Evolutionary conservation across 768 basidiomycete species (phyloP), one percentile per base, ranked within the genome.

Genomic region (Leccinum broughii): DNA sequence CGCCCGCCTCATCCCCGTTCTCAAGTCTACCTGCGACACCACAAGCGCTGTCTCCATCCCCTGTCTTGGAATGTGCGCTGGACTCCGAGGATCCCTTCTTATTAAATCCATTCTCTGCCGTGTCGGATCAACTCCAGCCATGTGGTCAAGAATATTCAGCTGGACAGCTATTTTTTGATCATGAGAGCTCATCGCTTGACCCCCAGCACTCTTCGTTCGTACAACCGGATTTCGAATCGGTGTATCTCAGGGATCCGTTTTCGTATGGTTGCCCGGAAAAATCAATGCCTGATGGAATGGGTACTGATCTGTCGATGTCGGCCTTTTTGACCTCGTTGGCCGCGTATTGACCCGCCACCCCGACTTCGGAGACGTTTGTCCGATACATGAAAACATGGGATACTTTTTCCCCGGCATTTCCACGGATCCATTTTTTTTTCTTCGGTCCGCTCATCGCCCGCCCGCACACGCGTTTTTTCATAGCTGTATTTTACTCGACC

Each of bases 1-100:
- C 76, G 9, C 73, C 77, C 20, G 14, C 60, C 50, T 77, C 81
- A 5, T 80, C 81, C 2, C 79, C 83, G 0, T 66, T 76, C 26
- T 76, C 79, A 37, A 82, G 78, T 62, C 71, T 76, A 3, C 81
- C 83, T 1, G 60, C 74, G 6, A 80, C 81, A 5, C 80, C 81
- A 6, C 78, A 68, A 74, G 72, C 50, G 32, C 65, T 39, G 69
- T 79, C 71, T 65, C 76, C 70, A 24, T 59, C 62, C 4, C 68
- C 70, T 13, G 51, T 64, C 15, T 64, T 72, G 41, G 72, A 74
- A 41, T 62, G 66, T 34, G 46, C 53, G 6, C 44, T 67, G 24
- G 70, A 73, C 34, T 59, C 63, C 1, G 67, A 70, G 30, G 63
- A 67, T 44, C 58, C 59, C 0, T 74, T 72, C 44, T 35, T 46